These are phyloP conservation scores for Hydnum rufescens DNA, from an alignment of 768 basidiomycete species.

Conservation along the genomic window DNA sequence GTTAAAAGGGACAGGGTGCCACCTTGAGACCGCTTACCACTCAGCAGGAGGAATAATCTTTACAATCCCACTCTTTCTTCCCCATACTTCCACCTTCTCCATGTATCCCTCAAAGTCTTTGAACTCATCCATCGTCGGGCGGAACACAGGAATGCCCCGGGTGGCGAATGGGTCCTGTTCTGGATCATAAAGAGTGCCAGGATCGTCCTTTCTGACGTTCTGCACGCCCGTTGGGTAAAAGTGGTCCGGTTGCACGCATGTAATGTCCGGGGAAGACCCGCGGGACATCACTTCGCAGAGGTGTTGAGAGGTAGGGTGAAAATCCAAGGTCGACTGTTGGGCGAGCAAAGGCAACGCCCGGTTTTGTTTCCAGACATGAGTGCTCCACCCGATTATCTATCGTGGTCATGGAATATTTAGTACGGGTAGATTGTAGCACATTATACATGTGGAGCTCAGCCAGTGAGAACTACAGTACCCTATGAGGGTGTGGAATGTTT, in stretches of 20 bases:
- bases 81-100: constrained; percentile 77
- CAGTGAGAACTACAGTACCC: too few species aligned
- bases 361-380: too few species aligned
- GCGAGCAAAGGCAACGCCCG: too few species aligned
- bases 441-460: too few species aligned
- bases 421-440: too few species aligned
- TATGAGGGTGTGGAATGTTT: too few species aligned
- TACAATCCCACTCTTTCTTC: constrained; percentile 74
- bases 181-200: constrained; percentile 20
- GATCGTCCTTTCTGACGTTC: neutral
- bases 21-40: constrained; percentile 39
- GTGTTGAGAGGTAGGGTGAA: too few species aligned
- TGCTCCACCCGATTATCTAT: too few species aligned
- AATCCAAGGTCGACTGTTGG: too few species aligned
- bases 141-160: constrained; percentile 92
- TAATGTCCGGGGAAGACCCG: too few species aligned
- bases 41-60: constrained; percentile 91
- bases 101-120: constrained; percentile 82
- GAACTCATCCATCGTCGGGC: constrained; percentile 83
- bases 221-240: constrained; percentile 29
- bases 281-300: too few species aligned
- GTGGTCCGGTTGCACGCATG: constrained; percentile 57
- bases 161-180: constrained; percentile 59
- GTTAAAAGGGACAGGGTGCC: neutral
- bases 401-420: too few species aligned